Evolutionary conservation across 257 asterid species (phyloP).

Genomic region (Ocimum tenuiflorum): DNA sequence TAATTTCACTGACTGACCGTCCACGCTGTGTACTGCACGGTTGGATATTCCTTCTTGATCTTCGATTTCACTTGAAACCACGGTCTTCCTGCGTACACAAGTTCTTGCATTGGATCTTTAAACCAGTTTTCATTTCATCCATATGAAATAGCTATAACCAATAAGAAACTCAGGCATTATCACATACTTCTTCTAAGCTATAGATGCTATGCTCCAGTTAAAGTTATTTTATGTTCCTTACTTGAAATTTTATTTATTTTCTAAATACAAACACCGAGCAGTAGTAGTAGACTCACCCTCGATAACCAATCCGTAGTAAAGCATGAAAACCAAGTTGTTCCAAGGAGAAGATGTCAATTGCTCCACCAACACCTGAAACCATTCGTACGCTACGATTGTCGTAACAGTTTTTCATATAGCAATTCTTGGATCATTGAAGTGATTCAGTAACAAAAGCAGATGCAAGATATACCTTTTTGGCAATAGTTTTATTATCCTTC

Average conservation of each 20-base stretch:
- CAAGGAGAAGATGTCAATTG: constrained; percentile 74
- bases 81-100: constrained; percentile 54
- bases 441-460: background rate
- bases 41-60: constrained; percentile 68
- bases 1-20: no score
- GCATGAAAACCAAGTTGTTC: constrained; percentile 85
- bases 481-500: constrained; percentile 67
- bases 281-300: constrained; percentile 53
- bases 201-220: background rate
- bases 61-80: constrained; percentile 75
- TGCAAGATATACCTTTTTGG: constrained; percentile 56
- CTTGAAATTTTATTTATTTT: no score
- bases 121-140: no score
- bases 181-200: no score
- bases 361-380: constrained; percentile 75
- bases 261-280: no score
- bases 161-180: no score
- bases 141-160: no score
- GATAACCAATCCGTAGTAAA: constrained; percentile 68
- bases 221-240: background rate
- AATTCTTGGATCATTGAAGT: background rate
- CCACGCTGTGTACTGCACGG: constrained; percentile 76
- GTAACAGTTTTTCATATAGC: background rate
- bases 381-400: background rate
- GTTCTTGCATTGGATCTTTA: background rate